Conservation (phyloP, 1,139 yeast species). For the Magnusiomyces suaveolens region DNA sequence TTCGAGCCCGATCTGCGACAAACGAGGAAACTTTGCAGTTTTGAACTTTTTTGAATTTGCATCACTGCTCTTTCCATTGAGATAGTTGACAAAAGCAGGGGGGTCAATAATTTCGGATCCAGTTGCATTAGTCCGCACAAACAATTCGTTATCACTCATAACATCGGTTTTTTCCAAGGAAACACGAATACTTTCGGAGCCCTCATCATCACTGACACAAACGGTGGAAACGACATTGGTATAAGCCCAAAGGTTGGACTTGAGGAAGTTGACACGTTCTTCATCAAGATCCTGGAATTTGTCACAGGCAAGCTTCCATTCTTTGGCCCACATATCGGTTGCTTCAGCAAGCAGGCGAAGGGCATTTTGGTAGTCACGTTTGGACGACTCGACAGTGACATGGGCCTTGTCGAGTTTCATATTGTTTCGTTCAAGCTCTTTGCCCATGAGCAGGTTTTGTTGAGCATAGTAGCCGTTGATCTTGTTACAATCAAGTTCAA, state of each 20-base stretch:
- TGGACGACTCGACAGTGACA: slow-evolving; percentile 40
- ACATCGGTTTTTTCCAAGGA: slow-evolving; percentile 63
- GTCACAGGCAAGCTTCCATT: slow-evolving; percentile 66
- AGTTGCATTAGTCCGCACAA: slow-evolving; percentile 50
- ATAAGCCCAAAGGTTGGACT: slow-evolving; percentile 72
- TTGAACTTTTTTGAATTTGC: slow-evolving; percentile 17
- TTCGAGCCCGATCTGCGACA: slow-evolving; percentile 10
- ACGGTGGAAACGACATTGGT: slow-evolving; percentile 67
- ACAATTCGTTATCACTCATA: slow-evolving; percentile 47
- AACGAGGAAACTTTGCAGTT: slow-evolving; percentile 28
- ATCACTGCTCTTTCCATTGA: slow-evolving; percentile 36
- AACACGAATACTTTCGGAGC: slow-evolving; percentile 59
- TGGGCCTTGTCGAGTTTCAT: slow-evolving; percentile 51
- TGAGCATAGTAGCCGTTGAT: slow-evolving; percentile 53
- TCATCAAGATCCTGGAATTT: slow-evolving; percentile 69
- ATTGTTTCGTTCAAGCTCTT: slow-evolving; percentile 61
- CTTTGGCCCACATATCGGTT: slow-evolving; percentile 63
- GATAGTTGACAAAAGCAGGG: slow-evolving; percentile 43
- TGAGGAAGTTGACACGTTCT: slow-evolving; percentile 65
- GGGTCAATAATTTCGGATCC: slow-evolving; percentile 56
- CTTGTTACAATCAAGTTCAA: slow-evolving; percentile 49
- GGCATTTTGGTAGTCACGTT: slow-evolving; percentile 51
- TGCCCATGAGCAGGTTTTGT: slow-evolving; percentile 67
- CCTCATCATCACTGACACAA: slow-evolving; percentile 70
- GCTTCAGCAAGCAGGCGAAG: slow-evolving; percentile 53